Evolutionary conservation across 73 alveolate species (phyloP), one percentile per base, ranked within the genome.

Genomic region (Uronychia binucleata): DNA sequence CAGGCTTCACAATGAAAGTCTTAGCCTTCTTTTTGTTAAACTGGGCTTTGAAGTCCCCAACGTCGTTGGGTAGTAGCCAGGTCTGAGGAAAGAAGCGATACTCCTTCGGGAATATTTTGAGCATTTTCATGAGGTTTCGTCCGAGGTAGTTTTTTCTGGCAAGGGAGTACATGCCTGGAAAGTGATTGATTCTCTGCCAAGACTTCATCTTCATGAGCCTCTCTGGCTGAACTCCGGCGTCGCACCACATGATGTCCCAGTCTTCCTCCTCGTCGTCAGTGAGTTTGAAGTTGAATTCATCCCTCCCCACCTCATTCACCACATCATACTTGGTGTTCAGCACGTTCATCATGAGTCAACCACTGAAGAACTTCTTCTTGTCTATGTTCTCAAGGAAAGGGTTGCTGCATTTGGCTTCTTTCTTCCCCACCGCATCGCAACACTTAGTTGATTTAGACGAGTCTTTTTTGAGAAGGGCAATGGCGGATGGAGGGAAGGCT

Each of bases 141-240:
- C 90, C 90, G 78, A 95, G 79, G 80, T 93, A 88, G 88, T 94
- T 94, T 91, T 95, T 95, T 76, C 96, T 80, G 1, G 97, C 95
- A 34, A 95, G 82, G 80, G 90, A 87, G 77, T 93, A 92, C 89
- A 96, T 95, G 30, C 97, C 96, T 1, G 97, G 99, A 79, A 93
- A 95, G 82, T 95, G 99, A 87, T 95, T 95, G 59, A 93, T 27
- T 80, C 86, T 85, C 83, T 95, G 95, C 79, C 87, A 84, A 85
- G 93, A 75, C 67, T 83, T 84, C 88, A 89, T 58, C 26, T 87
- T 86, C 74, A 77, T 30, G 5, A 89, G 89, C 74, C 79, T 89
- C 74, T 89, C 95, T 1, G 92, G 88, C 14, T 79, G 78, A 59
- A 89, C 79, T 0, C 75, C 95, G 0, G 75, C 34, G 34, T 89